Evolutionary conservation across 2,329 filamentous ascomycete genomes (phyloP), one percentile per base, ranked within the genome.

Genomic region (Corinectria fuckeliana): DNA sequence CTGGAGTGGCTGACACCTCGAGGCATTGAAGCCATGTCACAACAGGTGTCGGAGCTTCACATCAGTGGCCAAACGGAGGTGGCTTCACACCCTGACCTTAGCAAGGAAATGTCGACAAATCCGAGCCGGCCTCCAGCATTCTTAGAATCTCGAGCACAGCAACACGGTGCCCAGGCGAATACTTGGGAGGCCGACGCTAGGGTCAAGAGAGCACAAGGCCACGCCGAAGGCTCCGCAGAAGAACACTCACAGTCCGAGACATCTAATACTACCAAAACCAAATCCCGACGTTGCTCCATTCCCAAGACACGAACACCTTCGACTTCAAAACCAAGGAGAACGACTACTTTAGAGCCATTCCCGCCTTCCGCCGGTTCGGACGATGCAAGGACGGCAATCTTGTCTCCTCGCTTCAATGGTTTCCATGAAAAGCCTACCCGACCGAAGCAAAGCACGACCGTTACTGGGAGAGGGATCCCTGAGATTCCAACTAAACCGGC

Each of bases 1-100:
- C 69, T 90, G 3, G 88, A 90, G 71, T 90, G 87, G 87, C 75
- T 90, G n/a, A 87, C 86, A 1, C 86, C 86, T 0, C 80, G 80
- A 54, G 82, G 80, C n/a, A 71, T 87, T 4, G 79, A 81, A 18
- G 76, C 78, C 9, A 80, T 87, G 74, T 76, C 78, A 1, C 69
- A 77, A 14, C 79, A 76, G 50, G 56, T 75, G 18, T 65, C 62
- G 32, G 49, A 47, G 20, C 44, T 66, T 38, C 50, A 63, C n/a
- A 34, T 18, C 20, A 48, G 44, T 28, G 56, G 21, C 5, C 23
- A 44, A 13, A 14, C 45, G n/a, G 47, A 16, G 4, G 16, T 50
- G 11, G 47, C 63, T n/a, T 16, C 39, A 8, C 20, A 58, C 5
- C 25, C 32, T 36, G 26, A 50, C 23, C 23, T 32, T 4, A 45